phyloP scores from a whole-genome alignment of 495 filamentous ascomycete species.

The Evansstolkia leycettana region DNA sequence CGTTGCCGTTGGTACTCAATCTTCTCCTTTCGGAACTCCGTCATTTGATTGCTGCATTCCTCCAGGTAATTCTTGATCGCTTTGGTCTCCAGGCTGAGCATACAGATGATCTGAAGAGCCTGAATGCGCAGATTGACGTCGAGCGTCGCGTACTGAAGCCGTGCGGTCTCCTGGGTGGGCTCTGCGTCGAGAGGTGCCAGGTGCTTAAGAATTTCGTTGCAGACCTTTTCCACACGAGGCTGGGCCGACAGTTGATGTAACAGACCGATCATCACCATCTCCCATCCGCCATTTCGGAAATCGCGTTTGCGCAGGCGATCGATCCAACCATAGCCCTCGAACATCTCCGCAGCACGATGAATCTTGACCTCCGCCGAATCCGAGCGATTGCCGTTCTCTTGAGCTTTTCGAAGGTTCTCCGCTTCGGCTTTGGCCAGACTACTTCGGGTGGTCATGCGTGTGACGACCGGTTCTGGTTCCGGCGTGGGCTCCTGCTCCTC shows the following conservation, averaged over 20 bases:
- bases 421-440: conserved; percentile 74
- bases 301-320: conserved; percentile 70
- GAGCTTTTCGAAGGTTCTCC: conserved; percentile 45
- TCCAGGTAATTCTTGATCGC: conserved; percentile 80
- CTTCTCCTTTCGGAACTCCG: conserved; percentile 83
- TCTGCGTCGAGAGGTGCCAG: conserved; percentile 67
- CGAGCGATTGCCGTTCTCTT: conserved; percentile 15
- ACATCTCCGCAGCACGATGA: conserved; percentile 72
- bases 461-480: conserved; percentile 49
- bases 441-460: conserved; percentile 65
- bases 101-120: conserved; percentile 74
- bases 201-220: conserved; percentile 65
- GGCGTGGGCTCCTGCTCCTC: conserved; percentile 42
- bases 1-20: conserved; percentile 78
- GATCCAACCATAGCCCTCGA: conserved; percentile 60
- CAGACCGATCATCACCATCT: conserved; percentile 77
- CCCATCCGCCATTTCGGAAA: conserved; percentile 85
- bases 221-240: conserved; percentile 52
- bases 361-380: conserved; percentile 28
- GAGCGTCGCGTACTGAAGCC: conserved; percentile 54
- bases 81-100: conserved; percentile 76
- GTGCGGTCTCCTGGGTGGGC: conserved; percentile 60
- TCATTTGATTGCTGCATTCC: conserved; percentile 85
- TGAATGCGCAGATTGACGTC: conserved; percentile 74
- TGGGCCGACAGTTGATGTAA: conserved; percentile 72